Evolutionary conservation across 140 eudicot genomes (phyloP).

Genomic region (Eryngium alpinum): DNA sequence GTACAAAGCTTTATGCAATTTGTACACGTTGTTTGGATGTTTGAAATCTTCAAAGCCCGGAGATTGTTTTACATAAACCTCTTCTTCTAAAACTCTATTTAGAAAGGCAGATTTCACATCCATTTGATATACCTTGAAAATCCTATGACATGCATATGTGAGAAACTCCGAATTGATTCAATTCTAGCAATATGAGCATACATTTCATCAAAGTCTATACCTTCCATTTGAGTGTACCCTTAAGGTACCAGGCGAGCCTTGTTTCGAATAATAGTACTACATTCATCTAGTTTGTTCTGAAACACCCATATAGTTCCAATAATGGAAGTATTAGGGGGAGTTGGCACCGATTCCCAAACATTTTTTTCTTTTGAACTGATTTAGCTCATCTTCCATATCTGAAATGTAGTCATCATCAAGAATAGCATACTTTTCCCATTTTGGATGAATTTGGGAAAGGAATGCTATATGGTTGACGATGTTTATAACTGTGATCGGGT

Average conservation of each 20-base stretch:
- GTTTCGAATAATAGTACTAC: too few relatives aligned
- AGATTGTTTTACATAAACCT: too few relatives aligned
- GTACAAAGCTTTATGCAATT: too few relatives aligned
- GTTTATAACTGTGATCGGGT: not conserved
- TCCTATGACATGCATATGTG: too few relatives aligned
- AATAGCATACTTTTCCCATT: not conserved
- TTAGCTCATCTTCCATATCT: not conserved
- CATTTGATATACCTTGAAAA: not conserved
- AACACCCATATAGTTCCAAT: not conserved
- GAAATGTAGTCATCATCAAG: not conserved
- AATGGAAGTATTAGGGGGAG: not conserved
- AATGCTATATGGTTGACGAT: not conserved
- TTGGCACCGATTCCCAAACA: not conserved
- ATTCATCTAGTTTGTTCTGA: too few relatives aligned
- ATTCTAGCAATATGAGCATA: not conserved
- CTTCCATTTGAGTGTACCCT: conserved; percentile 1
- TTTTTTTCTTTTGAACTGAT: not conserved
- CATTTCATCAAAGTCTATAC: not conserved
- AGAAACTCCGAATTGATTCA: not conserved
- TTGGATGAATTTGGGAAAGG: not conserved
- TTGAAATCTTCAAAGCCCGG: not conserved
- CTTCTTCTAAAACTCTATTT: too few relatives aligned
- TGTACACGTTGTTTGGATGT: not conserved
- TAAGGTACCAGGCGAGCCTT: not conserved
- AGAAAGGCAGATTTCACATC: too few relatives aligned